Evolutionary conservation across 495 filamentous ascomycete species (phyloP).

Genomic region (Aspergillus diversus): DNA sequence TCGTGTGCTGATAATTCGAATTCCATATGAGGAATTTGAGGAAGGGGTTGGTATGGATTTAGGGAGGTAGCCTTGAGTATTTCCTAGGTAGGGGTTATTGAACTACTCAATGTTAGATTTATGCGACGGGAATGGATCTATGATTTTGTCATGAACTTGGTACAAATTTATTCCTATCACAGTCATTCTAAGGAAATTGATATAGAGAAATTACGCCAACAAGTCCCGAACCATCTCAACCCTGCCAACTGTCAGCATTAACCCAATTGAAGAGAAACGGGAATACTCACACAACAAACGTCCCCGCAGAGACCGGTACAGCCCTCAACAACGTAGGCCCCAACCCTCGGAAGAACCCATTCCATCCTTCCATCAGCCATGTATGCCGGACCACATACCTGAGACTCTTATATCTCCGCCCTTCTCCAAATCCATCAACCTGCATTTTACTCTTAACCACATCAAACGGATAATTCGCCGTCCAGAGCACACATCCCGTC

Average conservation of each 20-base stretch:
- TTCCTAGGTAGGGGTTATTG: not conserved
- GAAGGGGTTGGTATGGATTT: not conserved
- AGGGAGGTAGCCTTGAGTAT: not conserved
- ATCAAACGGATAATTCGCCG: slow-evolving; percentile 83
- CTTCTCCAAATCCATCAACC: slow-evolving; percentile 73
- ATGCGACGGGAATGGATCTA: too few relatives aligned
- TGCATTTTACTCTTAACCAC: slow-evolving; percentile 97
- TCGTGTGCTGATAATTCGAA: slow-evolving; percentile 44
- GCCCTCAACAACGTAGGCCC: slow-evolving; percentile 81
- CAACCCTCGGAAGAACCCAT: slow-evolving; percentile 84
- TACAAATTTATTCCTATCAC: too few relatives aligned
- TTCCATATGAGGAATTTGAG: slow-evolving; percentile 11
- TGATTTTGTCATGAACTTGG: too few relatives aligned
- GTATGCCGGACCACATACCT: slow-evolving; percentile 76
- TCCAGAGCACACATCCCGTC: slow-evolving; percentile 83
- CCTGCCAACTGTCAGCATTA: slow-evolving; percentile 4
- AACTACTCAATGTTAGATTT: too few relatives aligned
- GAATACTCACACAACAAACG: slow-evolving; percentile 18
- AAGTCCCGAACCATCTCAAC: not conserved
- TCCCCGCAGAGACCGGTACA: slow-evolving; percentile 62
- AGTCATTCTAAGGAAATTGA: too few relatives aligned
- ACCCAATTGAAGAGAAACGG: not conserved
- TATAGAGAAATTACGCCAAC: not conserved
- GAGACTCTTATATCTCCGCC: slow-evolving; percentile 63
- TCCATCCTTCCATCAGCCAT: slow-evolving; percentile 60